Evolutionary conservation across 108 stramenopile genomes (phyloP).

Genomic region (Pelagomonas calceolata): DNA sequence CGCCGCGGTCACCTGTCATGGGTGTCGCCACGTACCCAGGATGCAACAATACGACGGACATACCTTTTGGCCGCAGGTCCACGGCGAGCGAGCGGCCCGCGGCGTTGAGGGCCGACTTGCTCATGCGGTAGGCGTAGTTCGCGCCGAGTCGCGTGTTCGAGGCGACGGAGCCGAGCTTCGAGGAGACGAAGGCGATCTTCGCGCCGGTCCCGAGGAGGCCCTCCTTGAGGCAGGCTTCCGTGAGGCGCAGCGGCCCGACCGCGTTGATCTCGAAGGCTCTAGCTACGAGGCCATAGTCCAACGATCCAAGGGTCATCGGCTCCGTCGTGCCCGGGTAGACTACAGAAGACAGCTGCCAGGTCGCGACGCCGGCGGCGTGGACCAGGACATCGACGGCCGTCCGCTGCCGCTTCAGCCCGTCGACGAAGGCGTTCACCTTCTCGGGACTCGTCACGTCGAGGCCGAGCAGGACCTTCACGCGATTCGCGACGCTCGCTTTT

Average conservation of each 20-base stretch:
- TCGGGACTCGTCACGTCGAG: no score
- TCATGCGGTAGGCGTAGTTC: constrained; percentile 14
- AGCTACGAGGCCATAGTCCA: constrained; percentile 6
- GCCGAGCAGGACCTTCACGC: no score
- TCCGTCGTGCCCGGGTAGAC: no score
- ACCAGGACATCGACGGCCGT: no score
- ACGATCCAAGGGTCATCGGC: not conserved
- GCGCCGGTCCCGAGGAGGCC: constrained; percentile 9
- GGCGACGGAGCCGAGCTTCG: constrained; percentile 17
- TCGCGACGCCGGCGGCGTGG: no score
- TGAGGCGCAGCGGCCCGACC: constrained; percentile 12
- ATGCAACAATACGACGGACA: constrained; percentile 12
- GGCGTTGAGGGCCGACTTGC: constrained; percentile 15
- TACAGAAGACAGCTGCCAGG: no score
- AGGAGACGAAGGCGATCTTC: constrained; percentile 10
- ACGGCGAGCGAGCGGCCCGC: constrained; percentile 10
- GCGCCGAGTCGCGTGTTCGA: constrained; percentile 3
- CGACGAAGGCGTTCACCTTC: no score
- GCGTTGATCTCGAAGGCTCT: constrained; percentile 14
- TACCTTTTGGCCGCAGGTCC: constrained; percentile 15
- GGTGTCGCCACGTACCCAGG: constrained; percentile 1
- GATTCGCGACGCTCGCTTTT: no score
- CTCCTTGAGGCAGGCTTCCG: constrained; percentile 8
- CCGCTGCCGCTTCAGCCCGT: no score
- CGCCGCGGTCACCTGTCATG: no score